Evolutionary conservation across 2,329 filamentous ascomycete species (phyloP).

Genomic region (Fusarium pseudocircinatum): DNA sequence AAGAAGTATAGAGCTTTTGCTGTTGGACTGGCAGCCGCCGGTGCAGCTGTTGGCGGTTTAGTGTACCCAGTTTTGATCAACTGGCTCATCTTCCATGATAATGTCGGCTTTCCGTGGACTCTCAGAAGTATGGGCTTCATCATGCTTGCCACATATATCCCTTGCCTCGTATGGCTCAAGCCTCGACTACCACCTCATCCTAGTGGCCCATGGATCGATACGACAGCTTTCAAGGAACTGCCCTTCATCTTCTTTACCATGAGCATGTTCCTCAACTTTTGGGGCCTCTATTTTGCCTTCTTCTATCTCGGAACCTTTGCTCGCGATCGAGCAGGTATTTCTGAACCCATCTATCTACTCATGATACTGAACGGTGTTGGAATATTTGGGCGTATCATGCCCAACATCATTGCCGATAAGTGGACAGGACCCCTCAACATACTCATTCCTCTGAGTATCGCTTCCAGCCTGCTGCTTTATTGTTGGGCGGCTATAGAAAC

Average conservation of each 20-base stretch:
- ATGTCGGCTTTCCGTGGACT: constrained; percentile 66
- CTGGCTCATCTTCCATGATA: constrained; percentile 53
- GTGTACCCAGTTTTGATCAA: constrained; percentile 61
- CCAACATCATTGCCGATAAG: constrained; percentile 58
- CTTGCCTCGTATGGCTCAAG: constrained; percentile 51
- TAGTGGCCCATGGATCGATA: constrained; percentile 55
- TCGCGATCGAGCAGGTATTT: constrained; percentile 44
- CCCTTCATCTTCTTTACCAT: constrained; percentile 49
- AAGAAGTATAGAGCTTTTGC: constrained; percentile 63
- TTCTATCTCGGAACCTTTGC: constrained; percentile 62
- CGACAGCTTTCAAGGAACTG: constrained; percentile 53
- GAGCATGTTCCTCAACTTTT: constrained; percentile 49
- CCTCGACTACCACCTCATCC: constrained; percentile 53
- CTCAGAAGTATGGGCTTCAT: constrained; percentile 59
- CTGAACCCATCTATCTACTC: constrained; percentile 36
- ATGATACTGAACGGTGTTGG: constrained; percentile 65
- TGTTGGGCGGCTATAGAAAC: constrained; percentile 44
- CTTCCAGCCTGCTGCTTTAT: constrained; percentile 39
- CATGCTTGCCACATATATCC: constrained; percentile 52
- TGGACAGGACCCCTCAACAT: constrained; percentile 62
- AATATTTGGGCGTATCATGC: constrained; percentile 59
- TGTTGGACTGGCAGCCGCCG: constrained; percentile 67
- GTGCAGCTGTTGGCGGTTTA: constrained; percentile 64
- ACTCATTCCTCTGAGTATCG: constrained; percentile 52
- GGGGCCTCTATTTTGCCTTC: constrained; percentile 54